Evolutionary conservation across 768 basidiomycete genomes (phyloP), one percentile per base, ranked within the genome.

Genomic region (Tephrocybe rancida): DNA sequence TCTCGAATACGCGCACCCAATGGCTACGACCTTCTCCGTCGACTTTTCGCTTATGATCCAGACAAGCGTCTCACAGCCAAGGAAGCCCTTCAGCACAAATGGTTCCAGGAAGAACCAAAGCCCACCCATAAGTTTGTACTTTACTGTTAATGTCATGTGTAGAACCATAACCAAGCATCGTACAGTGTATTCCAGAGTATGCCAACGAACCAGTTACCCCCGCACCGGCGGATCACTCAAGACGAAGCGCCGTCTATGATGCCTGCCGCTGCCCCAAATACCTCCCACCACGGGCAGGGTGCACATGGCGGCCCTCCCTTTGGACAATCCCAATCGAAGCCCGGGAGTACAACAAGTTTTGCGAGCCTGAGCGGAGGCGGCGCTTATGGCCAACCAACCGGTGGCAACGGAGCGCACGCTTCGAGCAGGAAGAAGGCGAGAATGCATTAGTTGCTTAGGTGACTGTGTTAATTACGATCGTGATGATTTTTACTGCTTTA

Each of bases 241-340:
- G 96, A 98, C 65, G 95, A 98, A 34, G 91, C 89, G 5, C 89
- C 90, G 0, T 90, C 88, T 0, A 91, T 92, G 90, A 83, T 92
- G 73, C 86, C 86, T 22, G 67, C 83, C 18, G 82, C 83, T 18
- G 69, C 79, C 7, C 74, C 72, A 50, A 73, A 73, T 55, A 70
- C 72, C 0, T 69, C 73, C 1, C 76, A 77, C 34, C 79, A 76
- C 46, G 78, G 61, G 14, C 56, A 55, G n/a, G 60, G 52, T 6
- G 56, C 53, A 26, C 56, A 58, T 41, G 59, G 56, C 21, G 61
- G 61, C n/a, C 48, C 55, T 24, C 69, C 77, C 5, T 83, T 80
- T 44, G 80, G 71, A 24, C 79, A 83, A 50, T 73, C 78, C 1
- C 82, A 82, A 41, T 81, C 78, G 16, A 85, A 85, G 61, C 76